Evolutionary conservation across 352 stramenopile genomes (phyloP).

Genomic region (Globisporangium alternatum): DNA sequence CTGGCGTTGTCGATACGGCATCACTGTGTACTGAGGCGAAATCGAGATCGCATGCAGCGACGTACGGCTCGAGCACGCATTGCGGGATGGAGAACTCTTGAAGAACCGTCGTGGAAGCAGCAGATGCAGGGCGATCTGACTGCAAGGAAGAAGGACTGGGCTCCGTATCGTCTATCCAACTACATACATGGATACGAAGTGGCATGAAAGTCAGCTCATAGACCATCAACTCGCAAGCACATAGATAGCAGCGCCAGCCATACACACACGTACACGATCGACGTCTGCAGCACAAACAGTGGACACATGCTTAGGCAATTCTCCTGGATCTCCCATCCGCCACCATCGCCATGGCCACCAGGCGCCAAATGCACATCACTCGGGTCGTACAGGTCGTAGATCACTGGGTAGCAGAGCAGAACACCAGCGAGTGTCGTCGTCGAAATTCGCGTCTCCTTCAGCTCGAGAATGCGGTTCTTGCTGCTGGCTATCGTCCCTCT

Average conservation of each 20-base stretch:
- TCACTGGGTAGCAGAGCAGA: slow-evolving; percentile 40
- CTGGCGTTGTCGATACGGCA: background rate
- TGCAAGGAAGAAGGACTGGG: background rate
- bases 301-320: slow-evolving; percentile 60
- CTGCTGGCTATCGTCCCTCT: background rate
- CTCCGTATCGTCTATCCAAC: background rate
- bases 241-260: background rate
- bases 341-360: background rate
- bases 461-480: background rate
- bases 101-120: slow-evolving; percentile 19
- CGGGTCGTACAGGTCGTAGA: slow-evolving; percentile 31
- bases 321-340: slow-evolving; percentile 28
- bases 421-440: slow-evolving; percentile 35
- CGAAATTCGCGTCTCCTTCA: background rate
- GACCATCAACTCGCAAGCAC: background rate
- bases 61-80: slow-evolving; percentile 21
- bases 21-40: no score
- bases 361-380: background rate
- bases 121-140: background rate
- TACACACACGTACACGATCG: slow-evolving; percentile 19
- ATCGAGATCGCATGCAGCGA: background rate
- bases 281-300: slow-evolving; percentile 35
- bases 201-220: no score
- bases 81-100: slow-evolving; percentile 57
- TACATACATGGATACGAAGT: slow-evolving; percentile 18